Conservation (phyloP, 768 basidiomycete species). For the Hemileccinum rubropunctum region DNA sequence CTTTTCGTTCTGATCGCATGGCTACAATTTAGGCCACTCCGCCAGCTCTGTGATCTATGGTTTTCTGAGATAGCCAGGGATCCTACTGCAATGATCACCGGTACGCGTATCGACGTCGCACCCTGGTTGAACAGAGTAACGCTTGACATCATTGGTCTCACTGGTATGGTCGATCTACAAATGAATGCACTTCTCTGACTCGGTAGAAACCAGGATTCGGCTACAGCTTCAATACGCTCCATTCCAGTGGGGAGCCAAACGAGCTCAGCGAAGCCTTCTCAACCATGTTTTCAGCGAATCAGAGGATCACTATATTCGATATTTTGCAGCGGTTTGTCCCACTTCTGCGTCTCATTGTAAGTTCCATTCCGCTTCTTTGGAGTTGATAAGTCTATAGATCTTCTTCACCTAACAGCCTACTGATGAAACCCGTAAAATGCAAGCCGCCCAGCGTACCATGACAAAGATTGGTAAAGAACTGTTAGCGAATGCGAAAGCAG, state of each 20-base stretch:
- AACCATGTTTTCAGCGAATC: too few species aligned
- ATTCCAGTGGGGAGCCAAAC: too few species aligned
- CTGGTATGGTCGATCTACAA: too few species aligned
- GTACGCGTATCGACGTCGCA: slow-evolving; percentile 29
- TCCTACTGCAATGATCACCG: slow-evolving; percentile 13
- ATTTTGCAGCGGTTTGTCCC: too few species aligned
- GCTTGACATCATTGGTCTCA: slow-evolving; percentile 42
- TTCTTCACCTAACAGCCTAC: slow-evolving; percentile 18
- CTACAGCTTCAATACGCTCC: too few species aligned
- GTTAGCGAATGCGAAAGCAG: slow-evolving; percentile 15
- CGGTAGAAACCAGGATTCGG: too few species aligned
- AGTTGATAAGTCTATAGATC: neutral
- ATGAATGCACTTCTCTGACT: too few species aligned
- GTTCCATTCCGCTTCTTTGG: neutral
- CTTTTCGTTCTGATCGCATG: too few species aligned
- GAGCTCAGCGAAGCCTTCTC: too few species aligned
- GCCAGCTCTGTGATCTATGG: slow-evolving; percentile 54
- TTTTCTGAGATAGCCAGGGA: slow-evolving; percentile 29
- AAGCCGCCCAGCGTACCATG: slow-evolving; percentile 41
- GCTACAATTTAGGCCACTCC: too few species aligned
- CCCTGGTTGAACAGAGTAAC: slow-evolving; percentile 36
- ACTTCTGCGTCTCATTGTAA: too few species aligned
- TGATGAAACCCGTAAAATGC: slow-evolving; percentile 11
- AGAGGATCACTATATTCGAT: too few species aligned
- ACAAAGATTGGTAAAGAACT: slow-evolving; percentile 48